Evolutionary conservation across 108 stramenopile species (phyloP), one percentile per base, ranked within the genome.

Genomic region (Phaeodactylum tricornutum): DNA sequence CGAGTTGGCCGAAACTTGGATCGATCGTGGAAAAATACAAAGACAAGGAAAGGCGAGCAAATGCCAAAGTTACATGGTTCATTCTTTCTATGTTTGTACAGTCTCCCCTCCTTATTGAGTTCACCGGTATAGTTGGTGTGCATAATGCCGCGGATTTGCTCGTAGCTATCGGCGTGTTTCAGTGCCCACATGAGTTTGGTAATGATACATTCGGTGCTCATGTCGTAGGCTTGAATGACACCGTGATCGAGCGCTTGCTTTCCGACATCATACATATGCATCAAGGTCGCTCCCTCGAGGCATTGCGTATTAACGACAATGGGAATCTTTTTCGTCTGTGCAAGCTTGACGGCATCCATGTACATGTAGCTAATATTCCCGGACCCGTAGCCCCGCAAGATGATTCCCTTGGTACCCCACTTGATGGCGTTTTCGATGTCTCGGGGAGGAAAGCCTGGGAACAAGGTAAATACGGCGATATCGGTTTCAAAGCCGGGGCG

Each of bases 221-320:
- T 91, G 61, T 95, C 94, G 23, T 71, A 62, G 19, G 76, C 84
- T 24, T 70, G 61, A 24, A 93, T 68, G 1, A 86, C 91, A 20
- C 91, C 94, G 23, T 46, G 53, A 22, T 67, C 34, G 43, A 94
- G 53, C 0, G 60, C 68, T 25, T 56, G 46, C 2, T 28, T 26
- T 3, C 91, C 94, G 3, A 83, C 79, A 9, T 79, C 84, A 54
- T 95, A 95, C 31, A 78, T 63, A 12, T 71, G 73, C 56, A 92
- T 76, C 54, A 64, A 51, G 0, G 89, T 91, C 8, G 68, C 62
- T 17, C 94, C 94, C 43, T 40, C 62, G 16, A 69, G 47, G 54
- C 94, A 95, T 62, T 95, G 94, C 33, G 83, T 81, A 2, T 71
- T 47, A 25, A 72, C 84, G 38, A 92, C 79, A 6, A 92, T 79